A percentile compares a stretch with the other conserved stretches of the same genome.
Evolutionary conservation across 495 filamentous ascomycete genomes (phyloP).

Genomic region (Aspergillus coremiiformis): DNA sequence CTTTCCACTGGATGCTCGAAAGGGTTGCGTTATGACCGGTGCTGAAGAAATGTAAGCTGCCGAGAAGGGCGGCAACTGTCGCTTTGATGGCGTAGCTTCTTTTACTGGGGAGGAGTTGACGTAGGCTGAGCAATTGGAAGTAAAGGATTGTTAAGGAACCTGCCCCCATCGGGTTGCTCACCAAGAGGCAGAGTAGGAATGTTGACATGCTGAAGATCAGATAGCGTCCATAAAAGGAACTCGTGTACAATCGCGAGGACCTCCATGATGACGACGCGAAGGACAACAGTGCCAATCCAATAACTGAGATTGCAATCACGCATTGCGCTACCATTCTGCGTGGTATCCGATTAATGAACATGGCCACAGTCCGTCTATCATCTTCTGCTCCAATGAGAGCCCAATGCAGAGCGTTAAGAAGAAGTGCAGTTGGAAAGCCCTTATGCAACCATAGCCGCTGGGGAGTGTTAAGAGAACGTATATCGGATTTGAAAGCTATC

Average conservation of each 20-base stretch:
- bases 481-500: background rate
- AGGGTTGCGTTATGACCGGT: constrained; percentile 95
- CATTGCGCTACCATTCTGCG: background rate
- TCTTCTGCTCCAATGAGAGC: background rate
- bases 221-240: background rate
- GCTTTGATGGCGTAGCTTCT: constrained; percentile 74
- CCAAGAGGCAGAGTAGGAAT: background rate
- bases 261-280: background rate
- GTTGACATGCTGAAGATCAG: constrained; percentile 1
- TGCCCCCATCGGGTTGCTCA: background rate
- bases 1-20: constrained; percentile 88
- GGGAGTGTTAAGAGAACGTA: background rate
- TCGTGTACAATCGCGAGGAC: background rate
- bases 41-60: constrained; percentile 92
- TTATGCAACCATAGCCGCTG: background rate
- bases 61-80: constrained; percentile 75
- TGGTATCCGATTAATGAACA: background rate
- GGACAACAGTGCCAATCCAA: background rate
- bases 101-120: constrained; percentile 71
- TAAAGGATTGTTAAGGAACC: constrained; percentile 54
- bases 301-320: background rate
- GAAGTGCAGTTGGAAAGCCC: background rate
- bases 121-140: constrained; percentile 74
- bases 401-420: constrained; percentile 1
- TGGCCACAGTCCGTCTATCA: background rate